Evolutionary conservation across 2,329 filamentous ascomycete species (phyloP).

Genomic region (Fusarium keratoplasticum): DNA sequence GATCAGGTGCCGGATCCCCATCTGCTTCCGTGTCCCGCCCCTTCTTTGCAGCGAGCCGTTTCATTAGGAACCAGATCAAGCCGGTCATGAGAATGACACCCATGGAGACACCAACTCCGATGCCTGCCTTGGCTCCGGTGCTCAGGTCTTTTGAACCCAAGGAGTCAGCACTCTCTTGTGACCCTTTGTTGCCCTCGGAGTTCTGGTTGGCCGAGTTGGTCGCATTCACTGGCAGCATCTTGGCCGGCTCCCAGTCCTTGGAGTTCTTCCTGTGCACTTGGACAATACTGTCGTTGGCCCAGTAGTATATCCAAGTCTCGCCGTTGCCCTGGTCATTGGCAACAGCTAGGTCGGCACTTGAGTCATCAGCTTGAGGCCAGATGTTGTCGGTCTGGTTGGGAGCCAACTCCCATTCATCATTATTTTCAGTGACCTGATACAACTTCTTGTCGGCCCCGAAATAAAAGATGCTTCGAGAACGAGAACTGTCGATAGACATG

Average conservation of each 20-base stretch:
- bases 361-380: not conserved
- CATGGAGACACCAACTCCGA: not conserved
- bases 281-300: not conserved
- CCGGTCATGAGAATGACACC: not conserved
- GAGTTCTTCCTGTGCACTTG: not conserved
- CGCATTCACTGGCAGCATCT: not conserved
- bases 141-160: not conserved
- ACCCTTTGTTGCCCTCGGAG: not conserved
- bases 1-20: not conserved
- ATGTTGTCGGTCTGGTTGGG: not conserved
- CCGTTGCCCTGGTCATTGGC: not conserved
- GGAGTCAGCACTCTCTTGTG: not conserved
- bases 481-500: not conserved
- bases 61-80: not conserved
- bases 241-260: not conserved
- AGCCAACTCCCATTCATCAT: not conserved
- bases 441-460: not conserved
- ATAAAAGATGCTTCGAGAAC: not conserved
- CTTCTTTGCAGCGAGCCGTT: not conserved
- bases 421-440: not conserved
- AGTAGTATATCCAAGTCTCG: conserved; percentile 1
- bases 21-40: not conserved
- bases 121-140: not conserved
- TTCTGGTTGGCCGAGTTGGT: not conserved
- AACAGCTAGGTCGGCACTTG: not conserved